phyloP scores from a whole-genome alignment of 768 basidiomycete genomes.

The Tricholoma flavovirens region DNA sequence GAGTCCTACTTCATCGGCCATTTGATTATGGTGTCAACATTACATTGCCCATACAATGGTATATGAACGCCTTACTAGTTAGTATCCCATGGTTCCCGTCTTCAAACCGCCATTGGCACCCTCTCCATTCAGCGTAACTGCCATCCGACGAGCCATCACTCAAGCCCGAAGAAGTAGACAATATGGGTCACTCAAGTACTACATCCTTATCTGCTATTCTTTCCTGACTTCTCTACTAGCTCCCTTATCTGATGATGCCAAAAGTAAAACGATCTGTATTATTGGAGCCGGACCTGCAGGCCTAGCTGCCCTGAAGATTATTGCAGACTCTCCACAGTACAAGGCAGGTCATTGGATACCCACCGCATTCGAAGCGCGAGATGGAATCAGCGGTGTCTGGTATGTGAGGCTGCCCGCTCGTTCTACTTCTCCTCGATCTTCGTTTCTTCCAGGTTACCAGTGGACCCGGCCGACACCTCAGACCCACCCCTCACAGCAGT shows the following conservation, averaged over 20 bases:
- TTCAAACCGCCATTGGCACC: not conserved
- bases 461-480: conserved; percentile 31
- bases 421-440: not conserved
- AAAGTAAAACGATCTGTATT: conserved; percentile 46
- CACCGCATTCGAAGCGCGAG: conserved; percentile 57
- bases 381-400: conserved; percentile 75
- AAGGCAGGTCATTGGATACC: conserved; percentile 55
- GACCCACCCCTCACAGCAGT: conserved; percentile 61
- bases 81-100: not conserved
- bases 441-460: conserved; percentile 45
- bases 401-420: conserved; percentile 26
- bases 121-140: not conserved
- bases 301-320: conserved; percentile 59
- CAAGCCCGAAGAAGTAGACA: not conserved
- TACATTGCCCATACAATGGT: not conserved
- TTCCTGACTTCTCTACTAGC: not conserved
- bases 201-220: not conserved
- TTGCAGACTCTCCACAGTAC: conserved; percentile 54
- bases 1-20: not conserved
- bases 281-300: conserved; percentile 80
- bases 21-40: not conserved
- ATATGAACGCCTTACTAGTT: no score
- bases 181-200: no score
- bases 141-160: not conserved
- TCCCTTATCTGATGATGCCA: not conserved